phyloP scores from a whole-genome alignment of 352 stramenopile genomes.

The Globisporangium yorkense region DNA sequence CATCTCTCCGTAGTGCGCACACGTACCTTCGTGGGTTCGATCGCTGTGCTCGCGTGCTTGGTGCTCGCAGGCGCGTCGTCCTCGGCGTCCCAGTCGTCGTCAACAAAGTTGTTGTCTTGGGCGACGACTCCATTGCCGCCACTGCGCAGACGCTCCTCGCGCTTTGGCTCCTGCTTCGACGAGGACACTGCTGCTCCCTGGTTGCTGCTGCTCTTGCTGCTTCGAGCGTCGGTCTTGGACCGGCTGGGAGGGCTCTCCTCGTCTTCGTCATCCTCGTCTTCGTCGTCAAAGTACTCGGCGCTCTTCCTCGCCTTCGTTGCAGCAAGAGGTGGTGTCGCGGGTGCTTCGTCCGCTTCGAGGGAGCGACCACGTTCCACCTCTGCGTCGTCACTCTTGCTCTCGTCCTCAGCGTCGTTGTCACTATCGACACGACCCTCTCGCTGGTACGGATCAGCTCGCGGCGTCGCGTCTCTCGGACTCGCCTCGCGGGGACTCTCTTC shows the following conservation, averaged over 20 bases:
- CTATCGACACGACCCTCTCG: slow-evolving; percentile 6
- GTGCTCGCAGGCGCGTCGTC: not conserved
- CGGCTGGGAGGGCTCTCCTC: not conserved
- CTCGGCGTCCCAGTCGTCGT: slow-evolving; percentile 67
- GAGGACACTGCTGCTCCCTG: slow-evolving; percentile 2
- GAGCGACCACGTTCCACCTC: not conserved
- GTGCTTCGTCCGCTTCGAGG: not conserved
- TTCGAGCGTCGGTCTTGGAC: slow-evolving; percentile 9
- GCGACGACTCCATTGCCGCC: slow-evolving; percentile 18
- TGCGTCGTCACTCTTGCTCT: slow-evolving; percentile 6
- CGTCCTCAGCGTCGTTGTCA: slow-evolving; percentile 11
- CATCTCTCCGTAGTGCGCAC: not conserved
- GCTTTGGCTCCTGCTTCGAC: slow-evolving; percentile 1
- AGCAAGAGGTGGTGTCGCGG: not conserved
- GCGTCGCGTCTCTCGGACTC: not conserved
- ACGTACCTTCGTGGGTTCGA: slow-evolving; percentile 22
- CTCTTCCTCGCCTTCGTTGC: slow-evolving; percentile 11
- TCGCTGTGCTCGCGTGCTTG: not conserved
- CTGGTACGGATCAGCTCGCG: not conserved
- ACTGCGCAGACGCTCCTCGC: slow-evolving; percentile 7
- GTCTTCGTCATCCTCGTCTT: slow-evolving; percentile 32
- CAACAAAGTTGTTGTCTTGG: slow-evolving; percentile 71
- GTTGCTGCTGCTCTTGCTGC: slow-evolving; percentile 1
- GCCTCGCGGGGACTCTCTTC: slow-evolving; percentile 35
- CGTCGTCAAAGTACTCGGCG: slow-evolving; percentile 58